These are phyloP conservation scores for Rhytidiadelphus loreus DNA, from an alignment of 225 moss, liverwort and hornwort species.

Conservation along the genomic window DNA sequence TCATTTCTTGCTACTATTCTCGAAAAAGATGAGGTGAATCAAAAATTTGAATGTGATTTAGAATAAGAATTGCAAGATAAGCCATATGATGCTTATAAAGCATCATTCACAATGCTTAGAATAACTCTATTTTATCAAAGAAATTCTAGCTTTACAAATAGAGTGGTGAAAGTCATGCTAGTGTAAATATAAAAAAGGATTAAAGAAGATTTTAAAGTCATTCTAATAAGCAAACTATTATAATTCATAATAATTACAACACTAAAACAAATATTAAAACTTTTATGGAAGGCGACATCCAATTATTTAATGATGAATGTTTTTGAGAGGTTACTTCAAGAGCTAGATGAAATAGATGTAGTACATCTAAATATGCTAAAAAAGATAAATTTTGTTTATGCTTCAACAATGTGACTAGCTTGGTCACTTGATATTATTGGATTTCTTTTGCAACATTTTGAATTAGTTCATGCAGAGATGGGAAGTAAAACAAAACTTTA, in stretches of 20 bases:
- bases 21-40: background rate
- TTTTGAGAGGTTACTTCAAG: background rate
- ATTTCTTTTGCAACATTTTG: background rate
- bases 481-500: background rate
- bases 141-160: background rate
- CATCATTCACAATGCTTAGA: too few relatives aligned
- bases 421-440: background rate
- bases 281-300: background rate
- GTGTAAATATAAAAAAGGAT: background rate
- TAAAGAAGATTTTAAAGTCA: background rate
- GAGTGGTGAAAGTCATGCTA: background rate
- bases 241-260: background rate
- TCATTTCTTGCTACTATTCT: background rate
- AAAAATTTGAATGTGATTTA: background rate
- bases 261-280: background rate
- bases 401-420: background rate
- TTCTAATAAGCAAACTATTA: background rate
- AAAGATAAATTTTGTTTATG: background rate
- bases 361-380: background rate
- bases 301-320: background rate
- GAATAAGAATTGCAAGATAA: background rate
- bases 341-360: background rate
- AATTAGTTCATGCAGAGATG: background rate
- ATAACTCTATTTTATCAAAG: background rate
- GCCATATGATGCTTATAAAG: background rate